Evolutionary conservation across 179 eudicot species (phyloP).

Genomic region (Kewa caespitosa): DNA sequence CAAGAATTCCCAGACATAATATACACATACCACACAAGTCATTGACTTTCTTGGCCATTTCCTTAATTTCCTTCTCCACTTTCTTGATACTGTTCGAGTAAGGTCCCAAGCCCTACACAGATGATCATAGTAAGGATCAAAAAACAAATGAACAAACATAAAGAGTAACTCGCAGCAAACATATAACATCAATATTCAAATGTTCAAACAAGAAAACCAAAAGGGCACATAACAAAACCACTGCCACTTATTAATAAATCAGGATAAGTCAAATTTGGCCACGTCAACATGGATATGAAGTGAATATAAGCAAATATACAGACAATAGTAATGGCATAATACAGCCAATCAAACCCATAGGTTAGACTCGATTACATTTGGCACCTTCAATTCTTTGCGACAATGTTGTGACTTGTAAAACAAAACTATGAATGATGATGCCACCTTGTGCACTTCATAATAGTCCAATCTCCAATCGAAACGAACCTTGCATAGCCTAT

Average conservation of each 20-base stretch:
- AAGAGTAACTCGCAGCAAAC: too few relatives aligned
- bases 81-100: slow-evolving; percentile 76
- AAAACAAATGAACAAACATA: too few relatives aligned
- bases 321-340: background rate
- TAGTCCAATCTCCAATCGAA: background rate
- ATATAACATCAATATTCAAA: background rate
- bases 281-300: background rate
- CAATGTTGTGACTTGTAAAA: background rate
- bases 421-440: background rate
- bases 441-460: background rate
- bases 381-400: background rate
- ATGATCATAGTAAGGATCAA: background rate
- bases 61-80: slow-evolving; percentile 86
- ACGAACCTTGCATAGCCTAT: background rate
- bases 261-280: background rate
- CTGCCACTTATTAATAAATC: background rate
- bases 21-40: slow-evolving; percentile 69
- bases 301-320: background rate
- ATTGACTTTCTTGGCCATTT: slow-evolving; percentile 87
- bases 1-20: background rate
- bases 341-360: background rate
- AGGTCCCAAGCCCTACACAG: slow-evolving; percentile 83
- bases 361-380: background rate
- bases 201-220: background rate
- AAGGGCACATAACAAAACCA: background rate